phyloP scores from a whole-genome alignment of 2,329 filamentous ascomycete genomes.

The Helotiales sp. region DNA sequence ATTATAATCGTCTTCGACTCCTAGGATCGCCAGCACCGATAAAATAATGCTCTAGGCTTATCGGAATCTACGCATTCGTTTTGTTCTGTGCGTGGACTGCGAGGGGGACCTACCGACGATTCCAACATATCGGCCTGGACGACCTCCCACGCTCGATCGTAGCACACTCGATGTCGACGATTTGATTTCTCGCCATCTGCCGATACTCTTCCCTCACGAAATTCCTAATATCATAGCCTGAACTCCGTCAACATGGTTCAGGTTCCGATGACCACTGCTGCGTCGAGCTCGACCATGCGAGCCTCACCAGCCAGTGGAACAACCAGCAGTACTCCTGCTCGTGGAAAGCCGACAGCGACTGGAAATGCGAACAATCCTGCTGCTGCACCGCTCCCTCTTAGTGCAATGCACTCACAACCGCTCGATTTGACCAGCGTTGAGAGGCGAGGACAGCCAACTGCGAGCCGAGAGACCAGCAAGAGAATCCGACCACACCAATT shows the following conservation, averaged over 20 bases:
- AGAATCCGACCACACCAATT: constrained; percentile 80
- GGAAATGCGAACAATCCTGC: constrained; percentile 35
- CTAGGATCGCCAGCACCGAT: background rate
- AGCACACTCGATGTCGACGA: constrained; percentile 29
- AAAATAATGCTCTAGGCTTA: constrained; percentile 11
- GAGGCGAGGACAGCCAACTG: constrained; percentile 79
- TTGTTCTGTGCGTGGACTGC: constrained; percentile 7
- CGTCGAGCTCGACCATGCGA: constrained; percentile 32
- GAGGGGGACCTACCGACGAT: constrained; percentile 14
- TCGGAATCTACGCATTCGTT: constrained; percentile 9
- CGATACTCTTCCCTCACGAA: constrained; percentile 8
- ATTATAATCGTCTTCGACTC: background rate
- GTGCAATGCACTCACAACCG: constrained; percentile 45
- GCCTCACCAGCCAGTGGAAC: constrained; percentile 32
- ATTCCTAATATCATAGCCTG: background rate
- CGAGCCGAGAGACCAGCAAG: constrained; percentile 73
- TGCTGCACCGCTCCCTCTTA: constrained; percentile 33
- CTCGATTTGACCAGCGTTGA: constrained; percentile 90
- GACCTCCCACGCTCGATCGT: constrained; percentile 4
- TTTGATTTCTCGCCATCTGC: constrained; percentile 18
- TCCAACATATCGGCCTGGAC: constrained; percentile 13
- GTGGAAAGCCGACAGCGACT: constrained; percentile 30
- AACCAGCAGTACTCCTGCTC: constrained; percentile 26
- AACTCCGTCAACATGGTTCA: constrained; percentile 33
- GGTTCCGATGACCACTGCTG: constrained; percentile 30